Base-by-base conservation (phyloP, 2,329 filamentous ascomycete species). In the Penicillium italicum region DNA sequence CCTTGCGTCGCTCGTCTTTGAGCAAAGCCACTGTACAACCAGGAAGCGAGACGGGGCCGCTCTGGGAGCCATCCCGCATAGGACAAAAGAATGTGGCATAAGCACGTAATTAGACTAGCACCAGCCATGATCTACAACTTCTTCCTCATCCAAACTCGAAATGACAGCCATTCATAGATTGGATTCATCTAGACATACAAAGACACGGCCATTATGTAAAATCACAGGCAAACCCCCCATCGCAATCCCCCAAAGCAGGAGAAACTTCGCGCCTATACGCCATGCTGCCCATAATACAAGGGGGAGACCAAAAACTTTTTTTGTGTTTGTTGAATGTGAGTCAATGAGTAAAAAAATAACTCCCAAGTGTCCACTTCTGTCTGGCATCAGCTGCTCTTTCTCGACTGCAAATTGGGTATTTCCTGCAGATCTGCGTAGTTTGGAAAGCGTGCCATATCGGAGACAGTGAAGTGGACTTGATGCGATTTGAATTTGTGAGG, bases 241-340 rank as follows among this genome's bases (percentile, higher is more conserved):
- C 41, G 46, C 45, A 50, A 54, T 59, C 60, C 53, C 59, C 62
- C 59, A 59, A 61, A 56, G 61, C 56, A 58, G 58, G 55, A 67
- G 61, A 62, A 61, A 59, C 63, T 69, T 71, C 68, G 69, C 69
- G 69, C 70, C 70, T 53, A 57, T 72, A 72, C 70, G 70, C 70
- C 70, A 68, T 72, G 70, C 70, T 72, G 68, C 68, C 70, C 68
- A 66, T 67, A 69, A 69, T 70, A 69, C 62, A 64, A 60, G 53
- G 67, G 62, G 59, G 59, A 60, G 61, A 65, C 56, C 54, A 57
- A 66, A 59, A 59, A 58, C 66, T 67, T 68, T 66, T 66, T 66
- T 50, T 62, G 58, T 59, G 53, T 57, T 53, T 63, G 49, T 54
- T 44, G 47, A 30, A 36, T 47, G 50, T 53, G 33, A 36, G 44